Conservation (phyloP, 2,329 filamentous ascomycete genomes). For the Pyrenophora seminiperda region DNA sequence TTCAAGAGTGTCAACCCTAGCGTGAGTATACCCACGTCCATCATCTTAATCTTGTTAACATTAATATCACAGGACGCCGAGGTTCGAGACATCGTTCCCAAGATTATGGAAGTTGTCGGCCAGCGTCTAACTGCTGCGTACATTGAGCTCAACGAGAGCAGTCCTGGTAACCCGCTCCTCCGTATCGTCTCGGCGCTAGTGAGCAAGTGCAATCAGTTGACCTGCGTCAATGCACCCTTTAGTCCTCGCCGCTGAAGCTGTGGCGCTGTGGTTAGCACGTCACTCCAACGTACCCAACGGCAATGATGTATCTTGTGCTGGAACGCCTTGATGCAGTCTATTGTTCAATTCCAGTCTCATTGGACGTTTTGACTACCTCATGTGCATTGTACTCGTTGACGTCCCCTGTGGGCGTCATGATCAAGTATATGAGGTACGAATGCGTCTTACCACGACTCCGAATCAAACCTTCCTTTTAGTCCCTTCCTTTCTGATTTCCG, state of each 20-base stretch:
- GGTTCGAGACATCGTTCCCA: constrained; percentile 61
- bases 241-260: constrained; percentile 18
- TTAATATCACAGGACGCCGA: constrained; percentile 54
- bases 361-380: too few species aligned
- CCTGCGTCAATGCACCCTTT: constrained; percentile 29
- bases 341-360: background rate
- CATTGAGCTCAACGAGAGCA: constrained; percentile 60
- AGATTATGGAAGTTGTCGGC: constrained; percentile 64
- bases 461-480: background rate
- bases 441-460: too few species aligned
- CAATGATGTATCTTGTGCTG: constrained; percentile 29
- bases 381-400: too few species aligned
- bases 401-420: background rate
- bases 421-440: background rate
- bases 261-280: background rate
- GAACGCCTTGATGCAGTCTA: constrained; percentile 28
- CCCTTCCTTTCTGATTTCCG: too few species aligned
- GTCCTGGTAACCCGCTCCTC: constrained; percentile 58
- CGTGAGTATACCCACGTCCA: constrained; percentile 47
- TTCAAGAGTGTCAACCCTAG: constrained; percentile 59
- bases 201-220: constrained; percentile 42
- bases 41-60: constrained; percentile 20
- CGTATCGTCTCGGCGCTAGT: constrained; percentile 57
- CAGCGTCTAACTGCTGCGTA: constrained; percentile 63
- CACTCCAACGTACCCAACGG: background rate